These are phyloP conservation scores for Trichoderma cornu-damae DNA, from an alignment of 2,329 filamentous ascomycete genomes.

Conservation along the genomic window DNA sequence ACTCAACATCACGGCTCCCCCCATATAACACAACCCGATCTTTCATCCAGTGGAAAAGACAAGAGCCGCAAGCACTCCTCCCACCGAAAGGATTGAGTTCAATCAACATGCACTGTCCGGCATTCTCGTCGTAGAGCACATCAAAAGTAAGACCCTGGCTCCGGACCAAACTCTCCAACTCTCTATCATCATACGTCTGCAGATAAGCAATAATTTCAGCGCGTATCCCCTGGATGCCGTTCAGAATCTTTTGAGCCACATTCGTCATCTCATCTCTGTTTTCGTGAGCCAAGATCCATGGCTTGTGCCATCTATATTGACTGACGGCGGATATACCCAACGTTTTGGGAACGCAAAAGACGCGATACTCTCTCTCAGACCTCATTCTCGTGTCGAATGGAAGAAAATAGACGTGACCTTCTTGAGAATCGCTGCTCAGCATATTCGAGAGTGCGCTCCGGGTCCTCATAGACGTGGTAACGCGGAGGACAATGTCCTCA, in stretches of 20 bases:
- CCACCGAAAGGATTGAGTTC: slow-evolving; percentile 44
- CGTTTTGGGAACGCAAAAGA: slow-evolving; percentile 38
- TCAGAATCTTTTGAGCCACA: slow-evolving; percentile 13
- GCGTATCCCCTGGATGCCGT: neutral
- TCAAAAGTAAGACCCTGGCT: slow-evolving; percentile 42
- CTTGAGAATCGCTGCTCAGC: slow-evolving; percentile 19
- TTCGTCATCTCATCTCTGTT: slow-evolving; percentile 16
- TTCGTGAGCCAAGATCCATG: slow-evolving; percentile 28
- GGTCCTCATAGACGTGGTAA: slow-evolving; percentile 37
- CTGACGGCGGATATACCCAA: slow-evolving; percentile 35
- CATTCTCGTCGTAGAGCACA: slow-evolving; percentile 33
- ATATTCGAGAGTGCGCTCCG: slow-evolving; percentile 31
- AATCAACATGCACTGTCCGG: slow-evolving; percentile 30
- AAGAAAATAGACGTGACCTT: slow-evolving; percentile 36
- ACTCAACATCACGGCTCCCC: slow-evolving; percentile 28
- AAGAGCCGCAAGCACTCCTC: slow-evolving; percentile 41
- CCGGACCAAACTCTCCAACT: slow-evolving; percentile 29
- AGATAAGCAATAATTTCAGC: slow-evolving; percentile 14
- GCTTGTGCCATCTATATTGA: slow-evolving; percentile 39
- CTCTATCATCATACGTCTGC: slow-evolving; percentile 18
- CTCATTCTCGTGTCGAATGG: slow-evolving; percentile 39
- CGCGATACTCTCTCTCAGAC: slow-evolving; percentile 37
- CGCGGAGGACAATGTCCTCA: slow-evolving; percentile 33
- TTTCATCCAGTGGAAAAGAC: slow-evolving; percentile 42
- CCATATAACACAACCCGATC: slow-evolving; percentile 37